Evolutionary conservation across 257 asterid species (phyloP), one percentile per base, ranked within the genome.

Genomic region (Nemophila menziesii): DNA sequence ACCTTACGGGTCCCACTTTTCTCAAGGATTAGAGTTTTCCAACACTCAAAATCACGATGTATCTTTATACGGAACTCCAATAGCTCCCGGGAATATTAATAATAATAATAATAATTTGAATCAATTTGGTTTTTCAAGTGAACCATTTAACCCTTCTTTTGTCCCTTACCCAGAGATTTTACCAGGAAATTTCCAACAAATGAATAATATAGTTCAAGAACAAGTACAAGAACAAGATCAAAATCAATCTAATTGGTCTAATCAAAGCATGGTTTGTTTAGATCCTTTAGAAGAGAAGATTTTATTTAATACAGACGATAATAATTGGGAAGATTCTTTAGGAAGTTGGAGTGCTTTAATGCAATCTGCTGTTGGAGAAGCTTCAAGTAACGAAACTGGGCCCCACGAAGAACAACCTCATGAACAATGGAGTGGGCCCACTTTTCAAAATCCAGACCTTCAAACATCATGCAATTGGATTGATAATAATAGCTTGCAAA

Each of bases 311-410:
- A 53, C 64, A 11, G 85, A 74, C 37, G 78, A 68, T 18, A 43
- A 29, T 46, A 56, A 64, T 52, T 78, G 84, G 84, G 71, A 51
- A 51, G 64, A 74, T 14, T 51, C 79, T 41, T 53, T 68, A 27
- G 51, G 66, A 33, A 74, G 79, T 61, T 84, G 93, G 95, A 84
- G 93, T 65, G 95, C 95, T 58, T 76, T 84, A 26, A 80, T 84
- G 93, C 95, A 84, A 60, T 72, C 95, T 60, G 95, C 95, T 16
- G 81, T 75, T 43, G 80, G 81, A 23, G 95, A 80, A 65, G 72
- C 81, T 48, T 80, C 90, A 13, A 68, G 95, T 50, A 66, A 77
- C 57, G 86, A 77, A 49, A 69, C 81, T 18, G 92, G 71, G 26
- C 52, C 72, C 41, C 93, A 83, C 59, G 95, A 83, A 58, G 90